A percentile compares a stretch with the other conserved stretches of the same genome.
These are phyloP conservation scores for Aschersonia sp. DNA, from an alignment of 2,329 filamentous ascomycete species.

Conservation along the genomic window DNA sequence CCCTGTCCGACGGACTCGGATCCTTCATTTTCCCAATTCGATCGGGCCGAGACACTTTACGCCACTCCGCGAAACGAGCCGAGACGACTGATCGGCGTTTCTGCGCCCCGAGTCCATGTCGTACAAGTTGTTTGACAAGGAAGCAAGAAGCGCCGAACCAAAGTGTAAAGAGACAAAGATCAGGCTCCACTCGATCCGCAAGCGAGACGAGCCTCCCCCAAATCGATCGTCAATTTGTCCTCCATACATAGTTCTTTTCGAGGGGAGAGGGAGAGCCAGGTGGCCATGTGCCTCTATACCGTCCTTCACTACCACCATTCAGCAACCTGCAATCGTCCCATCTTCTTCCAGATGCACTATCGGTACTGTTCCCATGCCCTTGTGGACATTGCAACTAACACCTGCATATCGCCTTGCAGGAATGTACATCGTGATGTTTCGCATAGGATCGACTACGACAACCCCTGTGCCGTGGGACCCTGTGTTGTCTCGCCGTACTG, in stretches of 20 bases:
- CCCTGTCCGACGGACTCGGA: not conserved
- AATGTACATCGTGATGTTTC: constrained; percentile 15
- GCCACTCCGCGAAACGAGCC: not conserved
- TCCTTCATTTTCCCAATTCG: not conserved
- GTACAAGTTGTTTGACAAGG: not conserved
- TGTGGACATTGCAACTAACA: constrained; percentile 13
- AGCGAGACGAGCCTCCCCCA: not conserved
- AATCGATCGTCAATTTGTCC: not conserved
- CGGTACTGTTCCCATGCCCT: constrained; percentile 24
- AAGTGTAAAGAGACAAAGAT: not conserved
- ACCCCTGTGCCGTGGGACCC: constrained; percentile 29
- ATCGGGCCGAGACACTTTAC: not conserved
- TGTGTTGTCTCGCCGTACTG: constrained; percentile 32
- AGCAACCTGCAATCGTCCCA: constrained; percentile 23
- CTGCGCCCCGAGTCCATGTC: not conserved
- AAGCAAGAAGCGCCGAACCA: not conserved
- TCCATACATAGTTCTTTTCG: too few relatives aligned
- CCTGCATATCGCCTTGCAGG: constrained; percentile 9
- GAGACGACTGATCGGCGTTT: not conserved
- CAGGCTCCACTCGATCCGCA: not conserved
- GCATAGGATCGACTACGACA: constrained; percentile 18
- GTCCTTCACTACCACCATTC: constrained; percentile 37
- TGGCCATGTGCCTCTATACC: constrained; percentile 33
- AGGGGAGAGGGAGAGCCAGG: too few relatives aligned
- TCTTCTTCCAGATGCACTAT: constrained; percentile 28